These are phyloP conservation scores for Neoarthrinium moseri DNA, from an alignment of 2,329 filamentous ascomycete species.

Conservation along the genomic window DNA sequence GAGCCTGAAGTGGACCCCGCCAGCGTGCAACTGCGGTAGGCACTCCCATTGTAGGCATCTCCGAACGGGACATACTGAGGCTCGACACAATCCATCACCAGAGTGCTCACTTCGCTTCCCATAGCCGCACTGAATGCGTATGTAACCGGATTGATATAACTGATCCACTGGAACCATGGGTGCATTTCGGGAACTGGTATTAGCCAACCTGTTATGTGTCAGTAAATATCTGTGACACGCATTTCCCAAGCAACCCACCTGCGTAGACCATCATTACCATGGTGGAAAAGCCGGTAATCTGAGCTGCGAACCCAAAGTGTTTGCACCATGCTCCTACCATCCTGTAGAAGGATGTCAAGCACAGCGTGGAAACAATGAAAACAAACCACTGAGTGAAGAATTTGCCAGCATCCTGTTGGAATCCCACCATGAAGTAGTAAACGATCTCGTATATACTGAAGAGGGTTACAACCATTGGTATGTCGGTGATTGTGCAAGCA, in stretches of 20 bases:
- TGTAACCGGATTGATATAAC: slow-evolving; percentile 61
- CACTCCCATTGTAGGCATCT: slow-evolving; percentile 28
- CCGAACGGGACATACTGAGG: slow-evolving; percentile 57
- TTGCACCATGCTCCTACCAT: slow-evolving; percentile 65
- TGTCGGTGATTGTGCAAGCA: slow-evolving; percentile 36
- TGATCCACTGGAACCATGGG: slow-evolving; percentile 53
- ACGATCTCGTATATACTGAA: slow-evolving; percentile 49
- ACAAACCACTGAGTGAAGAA: slow-evolving; percentile 68
- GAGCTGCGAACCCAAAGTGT: slow-evolving; percentile 32
- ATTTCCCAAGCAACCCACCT: slow-evolving; percentile 14
- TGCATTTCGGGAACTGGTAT: slow-evolving; percentile 55
- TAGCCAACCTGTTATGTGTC: slow-evolving; percentile 37
- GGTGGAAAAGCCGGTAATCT: slow-evolving; percentile 23
- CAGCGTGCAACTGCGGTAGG: slow-evolving; percentile 2
- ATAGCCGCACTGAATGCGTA: slow-evolving; percentile 64
- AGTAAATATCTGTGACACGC: slow-evolving; percentile 37
- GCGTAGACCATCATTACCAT: slow-evolving; percentile 28
- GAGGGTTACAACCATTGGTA: slow-evolving; percentile 48
- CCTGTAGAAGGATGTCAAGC: slow-evolving; percentile 63
- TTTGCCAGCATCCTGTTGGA: slow-evolving; percentile 24
- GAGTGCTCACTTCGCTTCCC: slow-evolving; percentile 47
- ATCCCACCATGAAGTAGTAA: slow-evolving; percentile 31
- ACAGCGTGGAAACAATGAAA: slow-evolving; percentile 57
- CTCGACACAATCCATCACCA: slow-evolving; percentile 55
- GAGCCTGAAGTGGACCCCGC: neutral